A percentile compares a stretch with the other conserved stretches of the same genome.
Conservation (phyloP, 768 basidiomycete species). For the Tylopilus subfusipes region DNA sequence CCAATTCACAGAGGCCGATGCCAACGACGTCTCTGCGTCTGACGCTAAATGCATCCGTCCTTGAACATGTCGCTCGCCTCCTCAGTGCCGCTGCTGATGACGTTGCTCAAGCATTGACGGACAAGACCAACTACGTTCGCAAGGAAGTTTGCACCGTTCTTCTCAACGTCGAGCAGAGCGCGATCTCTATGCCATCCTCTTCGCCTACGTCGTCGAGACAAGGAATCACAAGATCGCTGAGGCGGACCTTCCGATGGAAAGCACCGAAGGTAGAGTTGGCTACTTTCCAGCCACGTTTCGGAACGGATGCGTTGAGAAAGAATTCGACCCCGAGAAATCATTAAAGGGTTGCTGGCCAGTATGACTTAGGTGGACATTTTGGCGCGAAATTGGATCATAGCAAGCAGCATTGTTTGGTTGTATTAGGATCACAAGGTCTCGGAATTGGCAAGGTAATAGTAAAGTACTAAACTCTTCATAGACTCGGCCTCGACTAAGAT, state of each 20-base stretch:
- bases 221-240: constrained; percentile 75
- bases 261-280: constrained; percentile 18
- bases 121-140: constrained; percentile 84
- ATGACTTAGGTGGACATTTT: background rate
- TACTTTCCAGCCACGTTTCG: constrained; percentile 19
- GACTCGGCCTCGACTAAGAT: no score
- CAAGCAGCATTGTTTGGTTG: no score
- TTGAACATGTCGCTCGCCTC: constrained; percentile 69
- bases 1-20: constrained; percentile 69
- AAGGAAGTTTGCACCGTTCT: constrained; percentile 85
- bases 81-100: constrained; percentile 80
- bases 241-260: constrained; percentile 5
- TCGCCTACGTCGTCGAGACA: constrained; percentile 84
- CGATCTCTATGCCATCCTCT: constrained; percentile 88
- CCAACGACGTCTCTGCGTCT: constrained; percentile 62
- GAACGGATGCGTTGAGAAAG: constrained; percentile 9
- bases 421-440: no score
- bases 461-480: no score
- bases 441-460: no score
- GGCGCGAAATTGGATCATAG: no score
- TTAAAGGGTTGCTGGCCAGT: no score
- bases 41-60: constrained; percentile 38
- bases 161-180: constrained; percentile 69
- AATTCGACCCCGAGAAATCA: constrained; percentile 23
- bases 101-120: constrained; percentile 74